These are phyloP conservation scores for Infundibulicybe gibba DNA, from an alignment of 768 basidiomycete species.

Conservation along the genomic window DNA sequence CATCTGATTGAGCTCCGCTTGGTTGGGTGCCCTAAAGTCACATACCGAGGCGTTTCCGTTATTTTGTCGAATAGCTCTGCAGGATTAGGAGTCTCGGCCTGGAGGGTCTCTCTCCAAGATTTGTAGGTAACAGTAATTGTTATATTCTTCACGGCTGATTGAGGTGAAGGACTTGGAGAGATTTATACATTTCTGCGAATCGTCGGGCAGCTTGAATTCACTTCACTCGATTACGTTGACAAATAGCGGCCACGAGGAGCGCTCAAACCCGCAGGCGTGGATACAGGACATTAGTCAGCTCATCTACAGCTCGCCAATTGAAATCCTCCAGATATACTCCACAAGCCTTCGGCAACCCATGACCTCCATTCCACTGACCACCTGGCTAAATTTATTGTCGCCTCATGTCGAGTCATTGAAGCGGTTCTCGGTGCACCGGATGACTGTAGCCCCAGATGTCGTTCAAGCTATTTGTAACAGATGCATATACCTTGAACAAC, in stretches of 20 bases:
- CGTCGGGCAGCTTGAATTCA: slow-evolving; percentile 30
- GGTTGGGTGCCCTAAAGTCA: slow-evolving; percentile 68
- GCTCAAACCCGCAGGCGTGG: slow-evolving; percentile 39
- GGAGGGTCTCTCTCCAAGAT: slow-evolving; percentile 57
- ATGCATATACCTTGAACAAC: slow-evolving; percentile 52
- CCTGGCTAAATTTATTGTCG: slow-evolving; percentile 48
- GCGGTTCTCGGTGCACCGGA: slow-evolving; percentile 62
- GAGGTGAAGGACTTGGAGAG: slow-evolving; percentile 45
- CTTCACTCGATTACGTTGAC: slow-evolving; percentile 61
- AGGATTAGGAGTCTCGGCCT: slow-evolving; percentile 56
- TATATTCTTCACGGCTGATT: neutral
- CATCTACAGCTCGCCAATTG: slow-evolving; percentile 46
- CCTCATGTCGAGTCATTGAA: slow-evolving; percentile 49
- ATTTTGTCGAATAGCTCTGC: slow-evolving; percentile 39
- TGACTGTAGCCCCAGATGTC: slow-evolving; percentile 47
- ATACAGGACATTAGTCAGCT: slow-evolving; percentile 35
- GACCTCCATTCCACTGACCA: slow-evolving; percentile 34
- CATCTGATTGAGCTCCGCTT: slow-evolving; percentile 56
- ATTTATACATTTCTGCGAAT: slow-evolving; percentile 37
- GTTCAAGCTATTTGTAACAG: slow-evolving; percentile 51
- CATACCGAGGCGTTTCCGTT: slow-evolving; percentile 53
- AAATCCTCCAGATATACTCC: slow-evolving; percentile 62
- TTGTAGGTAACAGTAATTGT: slow-evolving; percentile 35
- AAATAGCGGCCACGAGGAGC: slow-evolving; percentile 22
- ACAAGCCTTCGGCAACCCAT: slow-evolving; percentile 33